Evolutionary conservation across 441 rosid genomes (phyloP).

Genomic region (Euphorbia celastroides): DNA sequence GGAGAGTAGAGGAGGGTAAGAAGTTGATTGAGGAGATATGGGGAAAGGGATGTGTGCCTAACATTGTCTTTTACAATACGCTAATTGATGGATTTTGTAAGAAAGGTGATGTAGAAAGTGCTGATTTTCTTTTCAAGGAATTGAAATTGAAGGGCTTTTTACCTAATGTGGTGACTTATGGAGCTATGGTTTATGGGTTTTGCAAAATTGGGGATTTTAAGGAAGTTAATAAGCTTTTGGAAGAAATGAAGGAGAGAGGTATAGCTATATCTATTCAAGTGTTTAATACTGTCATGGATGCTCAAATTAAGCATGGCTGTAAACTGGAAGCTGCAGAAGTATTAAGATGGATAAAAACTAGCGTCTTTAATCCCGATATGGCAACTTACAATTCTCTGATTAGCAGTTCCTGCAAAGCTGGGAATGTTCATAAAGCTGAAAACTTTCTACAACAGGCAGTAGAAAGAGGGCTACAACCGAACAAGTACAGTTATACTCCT

Average conservation of each 20-base stretch:
- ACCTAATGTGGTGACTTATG: slow-evolving; percentile 63
- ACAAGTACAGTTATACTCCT: slow-evolving; percentile 54
- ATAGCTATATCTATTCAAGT: slow-evolving; percentile 37
- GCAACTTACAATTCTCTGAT: slow-evolving; percentile 61
- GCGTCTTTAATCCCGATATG: slow-evolving; percentile 59
- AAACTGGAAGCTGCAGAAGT: slow-evolving; percentile 34
- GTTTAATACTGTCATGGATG: slow-evolving; percentile 54
- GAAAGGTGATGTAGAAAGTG: slow-evolving; percentile 41
- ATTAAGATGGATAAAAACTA: slow-evolving; percentile 43
- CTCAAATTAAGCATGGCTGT: slow-evolving; percentile 45
- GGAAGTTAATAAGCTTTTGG: slow-evolving; percentile 47
- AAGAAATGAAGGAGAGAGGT: slow-evolving; percentile 67
- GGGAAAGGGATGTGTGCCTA: slow-evolving; percentile 79
- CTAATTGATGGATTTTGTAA: slow-evolving; percentile 69
- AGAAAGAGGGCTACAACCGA: slow-evolving; percentile 43
- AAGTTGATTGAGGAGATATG: slow-evolving; percentile 58
- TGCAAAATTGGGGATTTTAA: slow-evolving; percentile 54
- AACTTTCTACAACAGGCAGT: slow-evolving; percentile 52
- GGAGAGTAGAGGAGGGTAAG: slow-evolving; percentile 57
- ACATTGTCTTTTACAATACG: slow-evolving; percentile 67
- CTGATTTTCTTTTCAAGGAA: slow-evolving; percentile 47
- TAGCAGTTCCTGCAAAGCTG: slow-evolving; percentile 48
- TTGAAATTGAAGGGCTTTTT: slow-evolving; percentile 65
- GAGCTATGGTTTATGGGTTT: slow-evolving; percentile 54
- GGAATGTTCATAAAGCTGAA: slow-evolving; percentile 46